These are phyloP conservation scores for Peronosclerospora sorghi DNA, from an alignment of 352 stramenopile genomes.

Conservation along the genomic window DNA sequence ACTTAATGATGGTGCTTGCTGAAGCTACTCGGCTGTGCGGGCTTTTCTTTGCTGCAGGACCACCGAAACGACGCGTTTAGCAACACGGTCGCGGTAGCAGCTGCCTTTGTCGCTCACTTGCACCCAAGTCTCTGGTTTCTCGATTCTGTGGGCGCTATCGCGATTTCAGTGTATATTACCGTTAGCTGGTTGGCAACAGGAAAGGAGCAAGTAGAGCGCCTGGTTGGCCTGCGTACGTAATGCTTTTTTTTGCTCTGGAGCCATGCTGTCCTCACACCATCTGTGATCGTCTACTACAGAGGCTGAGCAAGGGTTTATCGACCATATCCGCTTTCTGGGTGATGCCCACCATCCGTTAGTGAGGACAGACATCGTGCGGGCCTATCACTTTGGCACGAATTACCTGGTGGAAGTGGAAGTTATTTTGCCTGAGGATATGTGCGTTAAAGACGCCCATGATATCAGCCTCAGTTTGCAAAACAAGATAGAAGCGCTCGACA, in stretches of 20 bases:
- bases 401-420: conserved; percentile 88
- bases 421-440: conserved; percentile 82
- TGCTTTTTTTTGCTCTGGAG: no score
- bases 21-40: neutral
- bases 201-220: conserved; percentile 90
- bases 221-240: conserved; percentile 77
- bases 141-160: conserved; percentile 90
- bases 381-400: conserved; percentile 96
- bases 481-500: conserved; percentile 91
- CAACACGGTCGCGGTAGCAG: conserved; percentile 87
- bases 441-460: conserved; percentile 90
- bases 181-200: conserved; percentile 91
- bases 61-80: conserved; percentile 95
- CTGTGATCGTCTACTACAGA: conserved; percentile 25
- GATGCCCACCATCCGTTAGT: conserved; percentile 83
- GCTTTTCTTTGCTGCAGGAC: conserved; percentile 52
- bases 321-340: conserved; percentile 84
- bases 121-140: conserved; percentile 85
- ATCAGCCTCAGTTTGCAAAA: conserved; percentile 94
- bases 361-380: conserved; percentile 87
- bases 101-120: conserved; percentile 55
- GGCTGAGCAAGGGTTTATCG: conserved; percentile 89
- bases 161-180: conserved; percentile 95
- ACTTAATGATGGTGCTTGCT: neutral
- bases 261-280: conserved; percentile 1